A percentile compares a stretch with the other conserved stretches of the same genome.
phyloP scores from a whole-genome alignment of 2,329 filamentous ascomycete species.

The Chrysoporthe cubensis region DNA sequence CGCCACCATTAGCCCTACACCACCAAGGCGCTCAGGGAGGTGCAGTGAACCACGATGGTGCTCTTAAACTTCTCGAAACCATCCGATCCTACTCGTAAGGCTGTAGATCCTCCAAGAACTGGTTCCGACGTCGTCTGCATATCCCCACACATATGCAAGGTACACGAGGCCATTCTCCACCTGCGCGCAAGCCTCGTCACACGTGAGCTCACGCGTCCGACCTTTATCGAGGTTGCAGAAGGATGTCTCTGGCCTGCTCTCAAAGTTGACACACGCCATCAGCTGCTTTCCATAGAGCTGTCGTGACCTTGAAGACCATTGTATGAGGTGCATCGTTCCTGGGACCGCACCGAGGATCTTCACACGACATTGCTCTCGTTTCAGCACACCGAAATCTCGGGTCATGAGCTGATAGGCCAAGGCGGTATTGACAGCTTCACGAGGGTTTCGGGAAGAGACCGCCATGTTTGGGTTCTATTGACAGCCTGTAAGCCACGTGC shows the following conservation, averaged over 20 bases:
- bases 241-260: background rate
- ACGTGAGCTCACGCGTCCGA: background rate
- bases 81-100: background rate
- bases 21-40: background rate
- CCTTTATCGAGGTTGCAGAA: background rate
- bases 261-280: background rate
- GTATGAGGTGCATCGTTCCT: background rate
- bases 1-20: background rate
- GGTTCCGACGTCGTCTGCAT: background rate
- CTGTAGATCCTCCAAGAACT: background rate
- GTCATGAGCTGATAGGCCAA: slow-evolving; percentile 2
- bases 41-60: background rate
- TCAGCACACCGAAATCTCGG: slow-evolving; percentile 4
- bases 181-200: background rate
- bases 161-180: slow-evolving; percentile 17
- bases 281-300: background rate
- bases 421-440: slow-evolving; percentile 13
- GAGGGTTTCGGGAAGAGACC: background rate
- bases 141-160: slow-evolving; percentile 20
- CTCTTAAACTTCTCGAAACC: background rate
- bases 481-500: background rate
- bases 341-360: background rate
- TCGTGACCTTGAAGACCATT: background rate
- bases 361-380: background rate
- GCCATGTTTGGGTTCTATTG: slow-evolving; percentile 9